Evolutionary conservation across 2,329 filamentous ascomycete genomes (phyloP).

Genomic region (Dactylellina cionopaga): DNA sequence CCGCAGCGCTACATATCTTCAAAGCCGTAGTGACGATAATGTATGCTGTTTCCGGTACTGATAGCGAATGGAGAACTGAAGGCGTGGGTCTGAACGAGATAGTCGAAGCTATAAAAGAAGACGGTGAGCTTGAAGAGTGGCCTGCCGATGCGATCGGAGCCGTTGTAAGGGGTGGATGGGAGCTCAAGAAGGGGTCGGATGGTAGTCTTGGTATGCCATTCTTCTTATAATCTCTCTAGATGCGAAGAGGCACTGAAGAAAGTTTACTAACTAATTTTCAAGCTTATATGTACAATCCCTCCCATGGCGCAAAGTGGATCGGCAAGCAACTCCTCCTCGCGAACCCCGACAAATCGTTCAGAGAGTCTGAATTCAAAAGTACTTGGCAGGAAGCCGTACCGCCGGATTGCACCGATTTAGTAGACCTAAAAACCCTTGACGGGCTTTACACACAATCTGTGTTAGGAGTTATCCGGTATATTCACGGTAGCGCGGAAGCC

Average conservation of each 20-base stretch:
- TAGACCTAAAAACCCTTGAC: constrained; percentile 35
- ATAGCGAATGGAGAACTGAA: constrained; percentile 6
- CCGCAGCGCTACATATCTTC: constrained; percentile 17
- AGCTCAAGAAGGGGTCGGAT: constrained; percentile 25
- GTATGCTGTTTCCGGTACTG: neutral
- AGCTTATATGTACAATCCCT: constrained; percentile 24
- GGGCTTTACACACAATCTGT: constrained; percentile 43
- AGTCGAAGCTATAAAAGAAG: constrained; percentile 20
- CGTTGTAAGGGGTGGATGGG: constrained; percentile 27
- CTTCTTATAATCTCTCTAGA: neutral
- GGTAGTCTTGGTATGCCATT: constrained; percentile 34
- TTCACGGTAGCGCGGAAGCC: constrained; percentile 25
- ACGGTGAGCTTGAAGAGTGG: constrained; percentile 30
- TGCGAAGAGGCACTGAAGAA: no score
- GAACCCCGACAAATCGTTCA: constrained; percentile 35
- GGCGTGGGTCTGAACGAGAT: constrained; percentile 38
- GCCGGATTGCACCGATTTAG: constrained; percentile 30
- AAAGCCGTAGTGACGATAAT: constrained; percentile 6
- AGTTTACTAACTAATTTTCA: neutral
- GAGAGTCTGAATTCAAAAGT: constrained; percentile 35
- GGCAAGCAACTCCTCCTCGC: constrained; percentile 41
- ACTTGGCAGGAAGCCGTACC: constrained; percentile 26
- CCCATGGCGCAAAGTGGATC: constrained; percentile 35
- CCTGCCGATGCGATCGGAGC: constrained; percentile 30
- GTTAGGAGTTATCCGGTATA: constrained; percentile 38